These are phyloP conservation scores for Excoecaria cochinchinensis DNA, from an alignment of 345 rosid species.

Conservation along the genomic window DNA sequence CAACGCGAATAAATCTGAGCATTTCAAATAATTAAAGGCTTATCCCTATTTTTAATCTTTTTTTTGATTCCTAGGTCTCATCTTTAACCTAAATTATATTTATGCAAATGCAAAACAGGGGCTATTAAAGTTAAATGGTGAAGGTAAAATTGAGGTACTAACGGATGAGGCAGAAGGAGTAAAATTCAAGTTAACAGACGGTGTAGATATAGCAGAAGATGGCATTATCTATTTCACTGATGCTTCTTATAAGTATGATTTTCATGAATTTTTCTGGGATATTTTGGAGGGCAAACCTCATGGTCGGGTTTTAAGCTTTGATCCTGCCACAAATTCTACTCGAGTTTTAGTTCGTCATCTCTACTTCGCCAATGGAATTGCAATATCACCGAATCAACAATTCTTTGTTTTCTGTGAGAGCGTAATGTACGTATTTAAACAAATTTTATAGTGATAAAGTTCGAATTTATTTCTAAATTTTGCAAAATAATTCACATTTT, in stretches of 20 bases:
- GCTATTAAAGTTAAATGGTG: constrained; percentile 46
- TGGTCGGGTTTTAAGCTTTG: constrained; percentile 60
- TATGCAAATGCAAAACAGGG: constrained; percentile 39
- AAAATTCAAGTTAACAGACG: constrained; percentile 61
- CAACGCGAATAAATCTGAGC: too few relatives aligned
- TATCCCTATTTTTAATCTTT: too few relatives aligned
- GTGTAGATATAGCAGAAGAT: constrained; percentile 51
- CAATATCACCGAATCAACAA: constrained; percentile 55
- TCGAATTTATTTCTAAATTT: too few relatives aligned
- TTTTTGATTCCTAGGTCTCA: too few relatives aligned
- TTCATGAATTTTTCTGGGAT: constrained; percentile 27
- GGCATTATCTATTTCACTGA: constrained; percentile 76
- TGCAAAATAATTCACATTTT: background rate
- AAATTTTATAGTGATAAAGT: too few relatives aligned
- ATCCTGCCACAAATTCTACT: constrained; percentile 47
- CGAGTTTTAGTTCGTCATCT: constrained; percentile 45
- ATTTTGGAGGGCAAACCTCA: constrained; percentile 63
- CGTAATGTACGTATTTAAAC: constrained; percentile 36
- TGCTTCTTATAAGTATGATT: constrained; percentile 51
- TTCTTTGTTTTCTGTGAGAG: constrained; percentile 63
- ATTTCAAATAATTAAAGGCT: too few relatives aligned
- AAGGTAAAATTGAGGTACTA: constrained; percentile 48
- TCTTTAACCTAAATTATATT: too few relatives aligned
- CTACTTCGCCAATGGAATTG: constrained; percentile 74
- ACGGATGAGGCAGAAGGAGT: constrained; percentile 60